Evolutionary conservation across 2,329 filamentous ascomycete species (phyloP).

Genomic region (Stagonosporopsis chrysanthemi): DNA sequence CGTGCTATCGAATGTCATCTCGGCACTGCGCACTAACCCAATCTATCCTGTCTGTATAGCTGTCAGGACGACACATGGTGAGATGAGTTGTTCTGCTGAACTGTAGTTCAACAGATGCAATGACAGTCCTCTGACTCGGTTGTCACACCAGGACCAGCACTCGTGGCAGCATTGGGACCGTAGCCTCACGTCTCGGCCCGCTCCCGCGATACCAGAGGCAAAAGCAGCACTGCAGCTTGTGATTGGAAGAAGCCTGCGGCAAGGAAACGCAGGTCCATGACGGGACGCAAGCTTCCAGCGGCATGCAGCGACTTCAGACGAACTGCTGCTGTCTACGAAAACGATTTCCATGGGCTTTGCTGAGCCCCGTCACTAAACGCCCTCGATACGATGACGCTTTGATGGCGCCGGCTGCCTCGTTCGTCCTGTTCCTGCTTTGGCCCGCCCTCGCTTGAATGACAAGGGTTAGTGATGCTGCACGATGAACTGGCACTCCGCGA

Average conservation of each 20-base stretch:
- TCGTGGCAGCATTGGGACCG: constrained; percentile 18
- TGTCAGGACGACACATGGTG: neutral
- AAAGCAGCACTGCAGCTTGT: constrained; percentile 10
- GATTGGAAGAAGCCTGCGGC: constrained; percentile 16
- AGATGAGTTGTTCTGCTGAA: constrained; percentile 5
- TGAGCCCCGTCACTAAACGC: neutral
- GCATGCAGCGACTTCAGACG: constrained; percentile 5
- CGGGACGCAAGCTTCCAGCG: constrained; percentile 11
- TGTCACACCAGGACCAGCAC: constrained; percentile 1
- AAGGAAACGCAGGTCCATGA: constrained; percentile 14
- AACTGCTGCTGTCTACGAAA: constrained; percentile 2
- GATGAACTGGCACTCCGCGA: constrained; percentile 21
- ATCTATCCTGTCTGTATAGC: neutral
- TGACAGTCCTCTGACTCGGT: constrained; percentile 1
- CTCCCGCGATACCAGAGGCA: constrained; percentile 12
- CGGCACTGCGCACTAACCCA: neutral
- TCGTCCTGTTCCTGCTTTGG: constrained; percentile 20
- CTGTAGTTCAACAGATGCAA: neutral
- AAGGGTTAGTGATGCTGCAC: constrained; percentile 21
- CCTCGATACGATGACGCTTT: constrained; percentile 13
- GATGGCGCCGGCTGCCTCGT: constrained; percentile 2
- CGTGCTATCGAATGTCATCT: constrained; percentile 12
- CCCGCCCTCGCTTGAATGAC: constrained; percentile 18
- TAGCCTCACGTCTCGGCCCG: constrained; percentile 17
- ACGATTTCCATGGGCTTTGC: neutral